phyloP scores from a whole-genome alignment of 129 eudicot species.

The Gnaphalium uliginosum region DNA sequence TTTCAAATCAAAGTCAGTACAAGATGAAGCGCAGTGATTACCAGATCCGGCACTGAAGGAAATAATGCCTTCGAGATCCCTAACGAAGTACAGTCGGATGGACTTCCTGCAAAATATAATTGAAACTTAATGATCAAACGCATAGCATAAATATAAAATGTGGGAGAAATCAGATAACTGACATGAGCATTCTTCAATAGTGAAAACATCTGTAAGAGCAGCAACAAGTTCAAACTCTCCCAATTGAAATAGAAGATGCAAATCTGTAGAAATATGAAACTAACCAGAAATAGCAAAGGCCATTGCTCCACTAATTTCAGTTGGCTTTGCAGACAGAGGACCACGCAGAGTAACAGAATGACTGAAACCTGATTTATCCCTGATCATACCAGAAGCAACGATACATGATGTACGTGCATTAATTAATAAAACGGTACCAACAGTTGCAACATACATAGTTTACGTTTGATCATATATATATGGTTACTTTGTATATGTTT shows the following conservation, averaged over 20 bases:
- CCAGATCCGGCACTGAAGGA: constrained; percentile 83
- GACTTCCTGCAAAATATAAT: constrained; percentile 60
- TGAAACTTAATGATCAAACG: not conserved
- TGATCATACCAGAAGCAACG: not conserved
- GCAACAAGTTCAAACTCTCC: too few species aligned
- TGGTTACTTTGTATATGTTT: not conserved
- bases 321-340: constrained; percentile 58
- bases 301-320: constrained; percentile 71
- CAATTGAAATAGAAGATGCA: too few species aligned
- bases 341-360: constrained; percentile 74
- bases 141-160: not conserved
- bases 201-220: not conserved
- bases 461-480: too few species aligned
- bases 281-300: constrained; percentile 88
- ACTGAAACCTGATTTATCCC: constrained; percentile 89
- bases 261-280: constrained; percentile 11
- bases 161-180: not conserved
- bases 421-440: not conserved
- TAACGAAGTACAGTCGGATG: constrained; percentile 90
- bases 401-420: not conserved
- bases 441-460: too few species aligned
- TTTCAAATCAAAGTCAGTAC: not conserved
- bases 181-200: constrained; percentile 1
- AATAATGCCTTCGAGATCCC: constrained; percentile 77
- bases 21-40: constrained; percentile 21